Percentiles rank a stretch among this genome's conserved stretches.
These are phyloP conservation scores for Actinomucor elegans DNA, from an alignment of 371 early-diverging fungal genomes.

Conservation along the genomic window DNA sequence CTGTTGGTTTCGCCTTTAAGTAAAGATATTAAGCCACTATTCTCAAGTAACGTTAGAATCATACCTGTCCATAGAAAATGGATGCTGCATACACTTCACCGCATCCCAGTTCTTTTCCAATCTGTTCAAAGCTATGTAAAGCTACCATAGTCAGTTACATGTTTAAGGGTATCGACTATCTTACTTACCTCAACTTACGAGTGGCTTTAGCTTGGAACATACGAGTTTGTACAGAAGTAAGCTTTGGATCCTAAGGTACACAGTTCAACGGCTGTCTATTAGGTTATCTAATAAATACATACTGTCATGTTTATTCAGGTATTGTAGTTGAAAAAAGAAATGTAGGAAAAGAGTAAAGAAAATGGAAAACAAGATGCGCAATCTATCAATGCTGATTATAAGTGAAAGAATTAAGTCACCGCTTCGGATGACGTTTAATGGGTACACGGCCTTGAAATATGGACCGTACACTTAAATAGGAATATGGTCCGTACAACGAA, in stretches of 20 bases:
- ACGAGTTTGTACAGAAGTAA: slow-evolving; percentile 32
- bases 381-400: no score
- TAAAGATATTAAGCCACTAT: not conserved
- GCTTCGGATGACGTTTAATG: no score
- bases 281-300: no score
- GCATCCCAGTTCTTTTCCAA: slow-evolving; percentile 53
- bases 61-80: slow-evolving; percentile 71
- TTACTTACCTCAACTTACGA: slow-evolving; percentile 35
- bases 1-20: slow-evolving; percentile 49
- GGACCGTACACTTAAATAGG: no score
- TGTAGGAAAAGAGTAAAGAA: no score
- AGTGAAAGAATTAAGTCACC: no score
- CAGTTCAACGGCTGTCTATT: no score
- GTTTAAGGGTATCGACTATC: not conserved
- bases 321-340: no score
- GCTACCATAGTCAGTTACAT: not conserved
- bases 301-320: no score
- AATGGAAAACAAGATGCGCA: no score
- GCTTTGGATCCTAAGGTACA: slow-evolving; percentile 36
- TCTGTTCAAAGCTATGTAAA: slow-evolving; percentile 54
- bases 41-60: not conserved
- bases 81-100: slow-evolving; percentile 72
- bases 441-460: no score
- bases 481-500: no score
- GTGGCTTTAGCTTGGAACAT: slow-evolving; percentile 43